Conservation (phyloP, 495 filamentous ascomycete genomes). For the Aspergillus asperescens region DNA sequence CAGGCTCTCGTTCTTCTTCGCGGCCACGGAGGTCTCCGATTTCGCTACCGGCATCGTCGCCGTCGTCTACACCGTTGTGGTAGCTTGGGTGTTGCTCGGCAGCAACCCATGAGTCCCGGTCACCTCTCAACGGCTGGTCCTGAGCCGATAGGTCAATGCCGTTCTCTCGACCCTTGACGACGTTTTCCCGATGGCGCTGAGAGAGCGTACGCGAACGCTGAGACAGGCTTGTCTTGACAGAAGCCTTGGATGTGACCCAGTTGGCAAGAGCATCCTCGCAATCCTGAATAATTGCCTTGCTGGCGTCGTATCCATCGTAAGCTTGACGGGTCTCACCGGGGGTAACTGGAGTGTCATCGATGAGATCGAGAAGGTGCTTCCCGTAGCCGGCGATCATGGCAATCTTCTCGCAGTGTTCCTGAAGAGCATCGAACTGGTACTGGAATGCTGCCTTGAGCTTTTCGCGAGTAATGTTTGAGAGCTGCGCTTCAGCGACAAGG, state of each 20-base stretch:
- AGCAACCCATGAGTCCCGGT: constrained; percentile 86
- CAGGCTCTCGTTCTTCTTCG: constrained; percentile 52
- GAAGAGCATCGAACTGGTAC: constrained; percentile 96
- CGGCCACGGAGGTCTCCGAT: constrained; percentile 54
- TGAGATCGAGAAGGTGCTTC: constrained; percentile 90
- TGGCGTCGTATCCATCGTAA: constrained; percentile 97
- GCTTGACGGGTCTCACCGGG: constrained; percentile 93
- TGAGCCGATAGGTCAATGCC: constrained; percentile 77
- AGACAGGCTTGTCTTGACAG: constrained; percentile 79
- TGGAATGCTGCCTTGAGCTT: constrained; percentile 98
- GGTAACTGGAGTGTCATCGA: constrained; percentile 95
- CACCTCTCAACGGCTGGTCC: constrained; percentile 69
- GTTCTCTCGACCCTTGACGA: constrained; percentile 47
- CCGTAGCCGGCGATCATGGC: constrained; percentile 96
- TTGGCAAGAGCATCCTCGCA: constrained; percentile 96
- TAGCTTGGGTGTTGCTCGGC: constrained; percentile 69
- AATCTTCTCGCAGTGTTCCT: constrained; percentile 97
- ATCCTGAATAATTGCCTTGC: constrained; percentile 98
- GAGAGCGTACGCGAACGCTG: constrained; percentile 79
- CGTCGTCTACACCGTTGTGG: constrained; percentile 56
- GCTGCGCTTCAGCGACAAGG: constrained; percentile 92
- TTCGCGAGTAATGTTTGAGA: constrained; percentile 98
- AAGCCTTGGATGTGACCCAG: constrained; percentile 86
- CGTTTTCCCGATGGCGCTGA: constrained; percentile 69
- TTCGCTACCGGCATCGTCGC: constrained; percentile 51